Evolutionary conservation across 1,284 basidiomycete genomes (phyloP).

Genomic region (Inonotus hispidus): DNA sequence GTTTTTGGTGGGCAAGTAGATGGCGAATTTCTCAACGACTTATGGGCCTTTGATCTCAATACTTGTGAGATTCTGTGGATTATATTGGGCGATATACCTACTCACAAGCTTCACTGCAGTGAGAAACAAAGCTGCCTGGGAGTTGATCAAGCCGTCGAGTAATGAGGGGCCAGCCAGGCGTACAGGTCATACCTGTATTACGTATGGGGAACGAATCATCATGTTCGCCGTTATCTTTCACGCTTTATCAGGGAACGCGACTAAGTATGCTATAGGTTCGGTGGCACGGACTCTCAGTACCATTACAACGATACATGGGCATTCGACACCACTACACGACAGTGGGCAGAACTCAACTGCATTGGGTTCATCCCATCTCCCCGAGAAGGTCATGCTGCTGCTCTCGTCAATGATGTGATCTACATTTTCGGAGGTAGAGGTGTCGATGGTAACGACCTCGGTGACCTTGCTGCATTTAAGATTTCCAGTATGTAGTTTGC

Average conservation of each 20-base stretch:
- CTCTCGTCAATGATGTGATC: slow-evolving; percentile 95
- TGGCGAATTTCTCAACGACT: slow-evolving; percentile 90
- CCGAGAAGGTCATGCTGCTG: slow-evolving; percentile 94
- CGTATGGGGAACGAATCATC: slow-evolving; percentile 81
- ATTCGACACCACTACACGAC: slow-evolving; percentile 79
- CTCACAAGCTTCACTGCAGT: slow-evolving; percentile 39
- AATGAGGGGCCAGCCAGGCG: slow-evolving; percentile 75
- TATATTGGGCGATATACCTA: slow-evolving; percentile 7
- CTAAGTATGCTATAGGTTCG: slow-evolving; percentile 58
- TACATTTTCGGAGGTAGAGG: slow-evolving; percentile 98
- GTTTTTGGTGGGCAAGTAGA: slow-evolving; percentile 98
- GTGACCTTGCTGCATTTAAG: slow-evolving; percentile 95
- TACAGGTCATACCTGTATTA: slow-evolving; percentile 91
- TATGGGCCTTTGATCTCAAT: slow-evolving; percentile 96
- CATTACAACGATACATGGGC: slow-evolving; percentile 99
- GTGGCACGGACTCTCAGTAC: slow-evolving; percentile 96
- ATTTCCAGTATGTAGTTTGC: slow-evolving; percentile 70
- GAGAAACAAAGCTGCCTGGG: slow-evolving; percentile 71
- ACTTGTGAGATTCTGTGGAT: slow-evolving; percentile 56
- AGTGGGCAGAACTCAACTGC: slow-evolving; percentile 92
- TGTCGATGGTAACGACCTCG: slow-evolving; percentile 94
- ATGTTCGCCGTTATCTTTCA: slow-evolving; percentile 47
- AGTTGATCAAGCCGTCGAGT: slow-evolving; percentile 61
- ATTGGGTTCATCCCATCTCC: slow-evolving; percentile 98
- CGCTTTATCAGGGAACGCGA: slow-evolving; percentile 13